Evolutionary conservation across 2,329 filamentous ascomycete species (phyloP).

Genomic region (Botryotinia narcissicola): DNA sequence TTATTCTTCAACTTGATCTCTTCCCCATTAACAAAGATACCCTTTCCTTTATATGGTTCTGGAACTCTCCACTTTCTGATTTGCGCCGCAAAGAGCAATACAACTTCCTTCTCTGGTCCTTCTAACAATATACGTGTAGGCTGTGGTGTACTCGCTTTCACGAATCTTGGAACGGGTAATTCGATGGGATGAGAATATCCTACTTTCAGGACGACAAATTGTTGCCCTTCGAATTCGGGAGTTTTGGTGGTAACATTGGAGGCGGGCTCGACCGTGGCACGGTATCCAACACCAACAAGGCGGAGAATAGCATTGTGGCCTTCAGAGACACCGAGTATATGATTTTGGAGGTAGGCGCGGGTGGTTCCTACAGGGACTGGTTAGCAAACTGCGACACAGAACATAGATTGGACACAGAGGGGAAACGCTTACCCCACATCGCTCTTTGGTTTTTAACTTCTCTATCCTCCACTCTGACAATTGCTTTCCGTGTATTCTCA

Average conservation of each 20-base stretch:
- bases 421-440: constrained; percentile 77
- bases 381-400: not conserved
- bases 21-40: constrained; percentile 96
- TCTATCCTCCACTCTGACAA: constrained; percentile 67
- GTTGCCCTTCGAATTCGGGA: constrained; percentile 73
- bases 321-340: constrained; percentile 92
- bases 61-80: constrained; percentile 87
- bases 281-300: constrained; percentile 92
- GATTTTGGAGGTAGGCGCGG: constrained; percentile 84
- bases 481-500: constrained; percentile 57
- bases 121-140: constrained; percentile 90
- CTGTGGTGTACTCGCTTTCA: constrained; percentile 84
- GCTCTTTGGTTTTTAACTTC: constrained; percentile 73
- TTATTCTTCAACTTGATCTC: constrained; percentile 98
- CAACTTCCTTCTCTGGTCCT: constrained; percentile 78
- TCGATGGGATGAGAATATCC: constrained; percentile 97
- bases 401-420: not conserved
- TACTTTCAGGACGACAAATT: constrained; percentile 90
- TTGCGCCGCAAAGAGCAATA: constrained; percentile 87
- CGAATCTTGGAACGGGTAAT: constrained; percentile 74
- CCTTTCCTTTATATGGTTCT: constrained; percentile 99
- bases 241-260: constrained; percentile 57
- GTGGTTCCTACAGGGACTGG: constrained; percentile 65
- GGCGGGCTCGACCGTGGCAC: constrained; percentile 78
- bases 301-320: constrained; percentile 91